These are phyloP conservation scores for Adansonia gregorii DNA, from an alignment of 441 rosid species.

Conservation along the genomic window DNA sequence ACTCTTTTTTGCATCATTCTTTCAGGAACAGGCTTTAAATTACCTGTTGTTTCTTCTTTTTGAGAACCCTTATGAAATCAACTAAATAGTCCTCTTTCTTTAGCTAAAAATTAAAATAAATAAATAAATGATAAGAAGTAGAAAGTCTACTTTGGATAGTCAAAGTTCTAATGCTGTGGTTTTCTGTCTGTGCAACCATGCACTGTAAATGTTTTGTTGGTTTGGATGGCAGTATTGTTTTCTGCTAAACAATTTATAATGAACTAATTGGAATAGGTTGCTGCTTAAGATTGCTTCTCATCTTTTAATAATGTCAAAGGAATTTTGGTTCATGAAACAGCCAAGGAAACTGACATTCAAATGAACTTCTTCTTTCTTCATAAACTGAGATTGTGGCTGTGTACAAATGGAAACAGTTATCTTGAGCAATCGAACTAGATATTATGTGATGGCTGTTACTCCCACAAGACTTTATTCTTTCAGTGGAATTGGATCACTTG, in stretches of 20 bases:
- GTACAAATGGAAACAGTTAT: conserved; percentile 92
- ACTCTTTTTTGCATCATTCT: conserved; percentile 5
- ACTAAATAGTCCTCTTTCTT: conserved; percentile 10
- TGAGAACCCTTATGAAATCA: not conserved
- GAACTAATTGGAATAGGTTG: conserved; percentile 4
- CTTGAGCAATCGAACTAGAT: conserved; percentile 74
- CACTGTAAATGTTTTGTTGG: not conserved
- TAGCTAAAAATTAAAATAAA: not conserved
- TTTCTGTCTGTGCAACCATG: conserved; percentile 1
- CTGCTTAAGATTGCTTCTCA: conserved; percentile 19
- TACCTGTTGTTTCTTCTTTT: conserved; percentile 26
- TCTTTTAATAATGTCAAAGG: conserved; percentile 19
- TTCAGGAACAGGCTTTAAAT: conserved; percentile 21
- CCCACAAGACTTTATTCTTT: conserved; percentile 97
- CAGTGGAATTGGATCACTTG: conserved; percentile 91
- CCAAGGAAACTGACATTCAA: conserved; percentile 8
- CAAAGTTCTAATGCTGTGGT: not conserved
- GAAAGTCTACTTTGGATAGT: conserved; percentile 13
- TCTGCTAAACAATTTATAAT: conserved; percentile 3
- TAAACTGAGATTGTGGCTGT: conserved; percentile 19
- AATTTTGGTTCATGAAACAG: conserved; percentile 19
- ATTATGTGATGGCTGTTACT: conserved; percentile 99
- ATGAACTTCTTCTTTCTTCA: conserved; percentile 7
- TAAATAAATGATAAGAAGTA: not conserved
- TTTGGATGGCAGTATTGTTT: not conserved